phyloP scores from a whole-genome alignment of 2,329 filamentous ascomycete genomes.

The Neodidymelliopsis sp. region DNA sequence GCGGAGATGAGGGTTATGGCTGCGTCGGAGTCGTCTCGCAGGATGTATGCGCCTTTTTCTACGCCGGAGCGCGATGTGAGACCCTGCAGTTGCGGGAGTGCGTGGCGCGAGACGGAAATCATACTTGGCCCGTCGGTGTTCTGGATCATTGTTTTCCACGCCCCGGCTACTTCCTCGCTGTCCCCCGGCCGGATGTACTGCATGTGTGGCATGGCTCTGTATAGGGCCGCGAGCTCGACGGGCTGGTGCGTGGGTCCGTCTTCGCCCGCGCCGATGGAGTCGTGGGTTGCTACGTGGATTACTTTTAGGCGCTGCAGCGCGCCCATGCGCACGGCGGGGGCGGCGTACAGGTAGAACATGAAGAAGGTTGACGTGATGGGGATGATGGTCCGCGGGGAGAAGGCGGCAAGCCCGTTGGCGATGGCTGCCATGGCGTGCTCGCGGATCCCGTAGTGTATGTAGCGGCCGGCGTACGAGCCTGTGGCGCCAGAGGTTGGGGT shows the following conservation, averaged over 20 bases:
- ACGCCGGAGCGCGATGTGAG: conserved; percentile 53
- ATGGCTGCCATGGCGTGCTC: conserved; percentile 49
- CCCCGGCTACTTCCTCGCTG: conserved; percentile 64
- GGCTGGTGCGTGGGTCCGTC: conserved; percentile 70
- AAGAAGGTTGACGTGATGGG: conserved; percentile 67
- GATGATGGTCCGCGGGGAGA: conserved; percentile 55
- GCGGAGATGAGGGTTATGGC: conserved; percentile 57
- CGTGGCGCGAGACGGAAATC: conserved; percentile 57
- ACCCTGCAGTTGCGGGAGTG: conserved; percentile 51
- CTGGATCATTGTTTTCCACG: conserved; percentile 59
- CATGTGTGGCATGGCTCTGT: conserved; percentile 69
- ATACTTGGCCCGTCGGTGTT: conserved; percentile 53
- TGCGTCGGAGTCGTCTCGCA: conserved; percentile 53
- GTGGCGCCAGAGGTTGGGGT: conserved; percentile 55
- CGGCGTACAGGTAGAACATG: conserved; percentile 69
- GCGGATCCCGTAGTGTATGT: conserved; percentile 53
- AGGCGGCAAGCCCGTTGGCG: conserved; percentile 65
- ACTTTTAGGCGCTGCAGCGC: conserved; percentile 63
- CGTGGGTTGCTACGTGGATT: conserved; percentile 69
- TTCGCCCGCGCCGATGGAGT: conserved; percentile 62
- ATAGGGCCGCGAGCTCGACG: conserved; percentile 63
- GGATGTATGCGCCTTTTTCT: conserved; percentile 56
- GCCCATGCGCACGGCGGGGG: conserved; percentile 67
- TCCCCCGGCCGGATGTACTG: conserved; percentile 67
- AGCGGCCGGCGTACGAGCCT: conserved; percentile 63